Base-by-base conservation (phyloP, 2,329 filamentous ascomycete genomes). In the Fusarium humuli region DNA sequence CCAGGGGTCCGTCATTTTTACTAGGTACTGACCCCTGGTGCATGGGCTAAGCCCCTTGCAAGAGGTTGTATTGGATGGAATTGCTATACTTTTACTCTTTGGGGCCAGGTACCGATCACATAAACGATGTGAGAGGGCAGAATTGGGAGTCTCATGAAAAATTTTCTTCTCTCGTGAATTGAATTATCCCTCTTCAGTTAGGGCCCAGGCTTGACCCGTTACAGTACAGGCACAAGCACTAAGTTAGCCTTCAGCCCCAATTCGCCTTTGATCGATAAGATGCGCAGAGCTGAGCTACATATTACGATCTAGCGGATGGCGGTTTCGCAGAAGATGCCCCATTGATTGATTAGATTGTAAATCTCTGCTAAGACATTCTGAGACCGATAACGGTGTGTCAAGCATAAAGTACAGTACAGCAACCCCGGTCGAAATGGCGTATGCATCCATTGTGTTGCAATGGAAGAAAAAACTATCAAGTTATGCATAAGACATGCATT, bases 401-500 rank as follows among this genome's bases (percentile, higher is more conserved):
- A 22, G 45, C 42, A 30, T 30, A 12, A 64, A 58, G 44, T 29
- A 6, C 27, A 29, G 27, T 41, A 37, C 40, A 42, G 70, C 46
- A 57, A 42, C 25, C 34, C 40, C 23, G 25, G 32, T 53, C 23
- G 23, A 66, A 18, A 37, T n/a, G 34, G 34, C 61, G 56, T 54
- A 45, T 46, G 56, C 49, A 45, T 44, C 37, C 49, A 54, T 67
- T 46, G 25, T 63, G 68, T 61, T 61, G 25, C 59, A 71, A 25
- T 41, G 34, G 34, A 41, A 42, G 41, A 57, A 48, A 53, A 53
- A 37, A 41, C 49, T 23, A 65, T 69, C 45, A 18, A 71, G 48
- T 54, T 58, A 69, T 63, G 56, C 54, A 61, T 74, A 40, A 53
- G 49, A 29, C 18, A 70, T 74, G 72, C 67, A 70, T 45, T 42